These are phyloP conservation scores for Trichosanthes truncata DNA, from an alignment of 306 rosid species.

Conservation along the genomic window DNA sequence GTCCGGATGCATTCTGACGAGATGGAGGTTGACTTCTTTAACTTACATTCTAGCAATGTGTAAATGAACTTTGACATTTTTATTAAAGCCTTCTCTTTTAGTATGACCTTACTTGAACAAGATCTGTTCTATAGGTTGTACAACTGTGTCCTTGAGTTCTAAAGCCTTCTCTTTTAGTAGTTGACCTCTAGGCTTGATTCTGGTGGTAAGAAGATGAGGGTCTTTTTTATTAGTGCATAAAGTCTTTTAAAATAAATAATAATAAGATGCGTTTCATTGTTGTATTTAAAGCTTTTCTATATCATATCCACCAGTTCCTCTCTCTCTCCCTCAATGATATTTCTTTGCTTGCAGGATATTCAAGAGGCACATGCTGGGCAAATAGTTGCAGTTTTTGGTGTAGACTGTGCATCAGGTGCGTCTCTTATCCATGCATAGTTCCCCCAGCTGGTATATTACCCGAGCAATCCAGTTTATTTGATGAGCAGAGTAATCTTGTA, in stretches of 20 bases:
- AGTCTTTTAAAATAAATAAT: neutral
- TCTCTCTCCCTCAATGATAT: neutral
- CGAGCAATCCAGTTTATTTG: neutral
- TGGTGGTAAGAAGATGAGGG: neutral
- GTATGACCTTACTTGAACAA: no score
- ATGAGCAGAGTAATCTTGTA: neutral
- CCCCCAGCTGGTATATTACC: neutral
- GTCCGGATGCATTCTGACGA: constrained; percentile 94
- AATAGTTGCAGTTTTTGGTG: constrained; percentile 97
- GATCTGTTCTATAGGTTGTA: no score
- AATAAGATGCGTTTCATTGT: neutral
- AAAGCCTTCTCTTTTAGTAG: neutral
- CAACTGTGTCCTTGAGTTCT: no score
- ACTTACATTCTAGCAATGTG: neutral
- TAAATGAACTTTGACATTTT: neutral
- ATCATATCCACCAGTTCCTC: neutral
- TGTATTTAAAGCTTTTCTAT: neutral
- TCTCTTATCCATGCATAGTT: constrained; percentile 12
- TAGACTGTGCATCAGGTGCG: constrained; percentile 98
- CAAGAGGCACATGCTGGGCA: constrained; percentile 98
- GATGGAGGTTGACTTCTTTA: constrained; percentile 67
- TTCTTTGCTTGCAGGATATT: constrained; percentile 54
- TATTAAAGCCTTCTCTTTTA: neutral
- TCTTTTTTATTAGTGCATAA: neutral
- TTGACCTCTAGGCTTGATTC: neutral